Evolutionary conservation across 352 stramenopile genomes (phyloP).

Genomic region (Pythium rishiriense): DNA sequence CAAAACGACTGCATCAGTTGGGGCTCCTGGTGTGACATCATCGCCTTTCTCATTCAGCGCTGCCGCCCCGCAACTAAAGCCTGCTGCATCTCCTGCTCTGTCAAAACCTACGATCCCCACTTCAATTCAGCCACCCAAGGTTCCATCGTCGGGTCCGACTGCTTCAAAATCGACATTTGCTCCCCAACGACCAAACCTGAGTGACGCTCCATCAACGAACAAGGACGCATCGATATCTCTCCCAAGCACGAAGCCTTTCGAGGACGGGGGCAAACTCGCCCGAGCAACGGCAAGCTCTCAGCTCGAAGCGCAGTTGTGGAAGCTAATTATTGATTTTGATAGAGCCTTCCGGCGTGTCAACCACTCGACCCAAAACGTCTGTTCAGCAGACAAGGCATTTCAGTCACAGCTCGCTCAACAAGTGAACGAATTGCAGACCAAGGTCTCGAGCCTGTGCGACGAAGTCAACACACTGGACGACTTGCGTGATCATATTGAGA

Average conservation of each 20-base stretch:
- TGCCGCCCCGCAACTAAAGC: background rate
- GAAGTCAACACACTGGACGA: conserved; percentile 62
- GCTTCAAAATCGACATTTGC: conserved; percentile 1
- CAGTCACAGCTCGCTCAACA: conserved; percentile 21
- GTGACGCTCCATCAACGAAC: background rate
- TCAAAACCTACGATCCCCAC: background rate
- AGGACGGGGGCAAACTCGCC: conserved; percentile 2
- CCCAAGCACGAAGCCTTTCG: conserved; percentile 11
- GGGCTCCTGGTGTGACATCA: background rate
- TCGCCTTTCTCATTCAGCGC: conserved; percentile 3
- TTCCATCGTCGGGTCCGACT: background rate
- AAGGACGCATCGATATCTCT: conserved; percentile 1
- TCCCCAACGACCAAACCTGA: conserved; percentile 6
- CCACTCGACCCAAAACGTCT: conserved; percentile 35
- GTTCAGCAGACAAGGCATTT: conserved; percentile 41
- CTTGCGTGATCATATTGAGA: conserved; percentile 59
- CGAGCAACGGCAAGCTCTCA: conserved; percentile 35
- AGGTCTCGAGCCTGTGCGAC: conserved; percentile 43
- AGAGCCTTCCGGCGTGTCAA: conserved; percentile 56
- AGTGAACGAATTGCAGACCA: conserved; percentile 35
- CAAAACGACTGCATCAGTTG: background rate
- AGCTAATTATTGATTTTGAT: conserved; percentile 71
- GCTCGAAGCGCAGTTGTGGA: conserved; percentile 70
- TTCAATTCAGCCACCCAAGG: background rate
- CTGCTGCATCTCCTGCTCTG: background rate